Conservation (phyloP, 2,329 filamentous ascomycete species). For the Cladophialophora carrionii region DNA sequence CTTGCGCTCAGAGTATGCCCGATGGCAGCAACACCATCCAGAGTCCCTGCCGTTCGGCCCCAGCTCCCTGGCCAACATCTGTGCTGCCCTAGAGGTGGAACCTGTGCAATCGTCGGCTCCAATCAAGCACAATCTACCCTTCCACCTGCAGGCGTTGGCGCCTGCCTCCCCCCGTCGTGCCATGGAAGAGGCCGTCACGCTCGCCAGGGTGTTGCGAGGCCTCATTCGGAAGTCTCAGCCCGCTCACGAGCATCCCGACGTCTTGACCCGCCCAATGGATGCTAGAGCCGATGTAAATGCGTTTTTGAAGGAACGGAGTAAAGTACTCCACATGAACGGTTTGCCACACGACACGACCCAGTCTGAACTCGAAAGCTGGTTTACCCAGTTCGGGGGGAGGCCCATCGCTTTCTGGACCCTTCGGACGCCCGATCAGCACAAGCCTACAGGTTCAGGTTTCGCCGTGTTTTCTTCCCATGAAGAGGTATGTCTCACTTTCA, state of each 20-base stretch:
- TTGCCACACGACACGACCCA: constrained; percentile 97
- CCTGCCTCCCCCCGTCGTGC: constrained; percentile 93
- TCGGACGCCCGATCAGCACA: constrained; percentile 96
- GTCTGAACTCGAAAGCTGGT: constrained; percentile 98
- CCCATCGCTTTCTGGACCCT: constrained; percentile 99
- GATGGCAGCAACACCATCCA: constrained; percentile 97
- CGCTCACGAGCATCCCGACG: constrained; percentile 88
- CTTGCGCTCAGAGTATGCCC: constrained; percentile 93
- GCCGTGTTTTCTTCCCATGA: constrained; percentile 98
- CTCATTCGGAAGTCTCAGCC: constrained; percentile 96
- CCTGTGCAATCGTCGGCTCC: constrained; percentile 95
- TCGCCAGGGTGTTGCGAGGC: constrained; percentile 87
- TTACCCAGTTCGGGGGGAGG: constrained; percentile 95
- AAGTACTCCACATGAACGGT: constrained; percentile 96
- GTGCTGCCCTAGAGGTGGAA: constrained; percentile 95
- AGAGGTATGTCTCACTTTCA: constrained; percentile 67
- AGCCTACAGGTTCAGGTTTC: constrained; percentile 98
- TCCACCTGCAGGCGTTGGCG: constrained; percentile 93
- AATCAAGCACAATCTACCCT: constrained; percentile 98
- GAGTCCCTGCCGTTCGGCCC: constrained; percentile 96
- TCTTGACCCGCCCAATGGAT: constrained; percentile 93
- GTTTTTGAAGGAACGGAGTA: constrained; percentile 93
- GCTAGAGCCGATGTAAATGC: constrained; percentile 93
- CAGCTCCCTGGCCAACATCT: constrained; percentile 95
- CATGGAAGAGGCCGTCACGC: constrained; percentile 95